Evolutionary conservation across 106 monocot species (phyloP), one percentile per base, ranked within the genome.

Genomic region (Acorus gramineus): DNA sequence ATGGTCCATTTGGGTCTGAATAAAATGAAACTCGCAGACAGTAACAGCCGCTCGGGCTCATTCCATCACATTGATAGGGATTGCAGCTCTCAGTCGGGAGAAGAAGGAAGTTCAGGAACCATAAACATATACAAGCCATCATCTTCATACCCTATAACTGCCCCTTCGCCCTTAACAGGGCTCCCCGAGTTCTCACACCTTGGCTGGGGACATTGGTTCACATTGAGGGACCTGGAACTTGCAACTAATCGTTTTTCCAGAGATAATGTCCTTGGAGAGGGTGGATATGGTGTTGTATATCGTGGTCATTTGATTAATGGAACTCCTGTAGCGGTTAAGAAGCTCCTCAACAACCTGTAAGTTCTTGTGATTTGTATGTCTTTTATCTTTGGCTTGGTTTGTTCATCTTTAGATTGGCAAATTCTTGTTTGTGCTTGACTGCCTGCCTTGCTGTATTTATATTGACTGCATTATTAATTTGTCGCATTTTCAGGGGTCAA

Each of bases 161-260:
- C 71, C 10, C 57, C 68, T 55, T 81, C 73, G 56, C 76, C 67
- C 50, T 72, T 73, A 54, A 47, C 50, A 14, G 72, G 72, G 11
- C 72, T 76, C 7, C 76, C 76, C 8, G 72, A 76, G 55, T 69
- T 81, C 51, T 76, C 81, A 64, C 72, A 72, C 11, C 81, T 81
- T 68, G 81, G 72, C 47, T 81, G 73, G 81, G 81, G 81, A 2
- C 76, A 81, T 47, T 76, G 81, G 81, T 81, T 81, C 60, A 76
- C 81, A 3, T 68, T 81, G 57, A 55, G 81, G 45, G 81, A 81
- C 44, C 43, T 76, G 14, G 76, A 81, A 61, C 52, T 73, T 68
- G 76, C 76, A 65, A 81, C 81, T 12, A 47, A 76, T 57, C 59
- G 68, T 10, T 81, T 81, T 69, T 72, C 81, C 14, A 76, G 52